These are phyloP conservation scores for Hericium erinaceus DNA, from an alignment of 768 basidiomycete genomes.

Conservation along the genomic window DNA sequence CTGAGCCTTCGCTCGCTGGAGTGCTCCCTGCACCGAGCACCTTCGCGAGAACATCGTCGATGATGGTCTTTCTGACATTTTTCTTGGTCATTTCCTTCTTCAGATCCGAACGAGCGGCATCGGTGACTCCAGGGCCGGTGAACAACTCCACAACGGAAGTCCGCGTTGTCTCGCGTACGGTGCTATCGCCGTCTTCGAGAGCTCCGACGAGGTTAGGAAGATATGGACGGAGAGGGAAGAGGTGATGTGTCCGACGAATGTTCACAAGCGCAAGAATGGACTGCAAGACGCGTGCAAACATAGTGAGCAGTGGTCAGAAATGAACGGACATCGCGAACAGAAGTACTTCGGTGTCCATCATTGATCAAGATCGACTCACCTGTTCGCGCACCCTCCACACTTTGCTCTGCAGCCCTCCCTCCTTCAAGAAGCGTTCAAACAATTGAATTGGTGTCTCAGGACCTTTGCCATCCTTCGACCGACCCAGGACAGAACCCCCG, in stretches of 20 bases:
- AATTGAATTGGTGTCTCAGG: conserved; percentile 58
- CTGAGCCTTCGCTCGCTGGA: conserved; percentile 47
- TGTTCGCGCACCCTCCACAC: conserved; percentile 83
- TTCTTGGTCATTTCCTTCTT: conserved; percentile 88
- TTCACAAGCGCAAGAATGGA: conserved; percentile 60
- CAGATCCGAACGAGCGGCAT: conserved; percentile 84
- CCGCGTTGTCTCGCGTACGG: conserved; percentile 81
- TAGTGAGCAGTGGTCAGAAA: not conserved
- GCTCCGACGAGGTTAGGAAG: conserved; percentile 71
- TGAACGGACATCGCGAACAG: not conserved
- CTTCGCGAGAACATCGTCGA: conserved; percentile 67
- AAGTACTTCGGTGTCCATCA: too few species aligned
- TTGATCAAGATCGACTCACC: conserved; percentile 33
- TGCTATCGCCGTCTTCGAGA: conserved; percentile 84
- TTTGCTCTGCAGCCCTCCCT: conserved; percentile 70
- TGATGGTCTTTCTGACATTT: conserved; percentile 78
- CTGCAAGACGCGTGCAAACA: conserved; percentile 11
- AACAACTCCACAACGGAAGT: conserved; percentile 79
- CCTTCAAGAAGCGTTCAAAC: conserved; percentile 66
- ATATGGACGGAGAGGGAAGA: conserved; percentile 77
- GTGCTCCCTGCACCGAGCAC: conserved; percentile 41
- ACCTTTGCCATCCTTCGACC: conserved; percentile 46
- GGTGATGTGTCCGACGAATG: conserved; percentile 59
- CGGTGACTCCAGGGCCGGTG: conserved; percentile 70
- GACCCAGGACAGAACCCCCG: conserved; percentile 32